A percentile compares a stretch with the other conserved stretches of the same genome.
phyloP scores from a whole-genome alignment of 1,284 basidiomycete species.

The Acaromyces ingoldii region DNA sequence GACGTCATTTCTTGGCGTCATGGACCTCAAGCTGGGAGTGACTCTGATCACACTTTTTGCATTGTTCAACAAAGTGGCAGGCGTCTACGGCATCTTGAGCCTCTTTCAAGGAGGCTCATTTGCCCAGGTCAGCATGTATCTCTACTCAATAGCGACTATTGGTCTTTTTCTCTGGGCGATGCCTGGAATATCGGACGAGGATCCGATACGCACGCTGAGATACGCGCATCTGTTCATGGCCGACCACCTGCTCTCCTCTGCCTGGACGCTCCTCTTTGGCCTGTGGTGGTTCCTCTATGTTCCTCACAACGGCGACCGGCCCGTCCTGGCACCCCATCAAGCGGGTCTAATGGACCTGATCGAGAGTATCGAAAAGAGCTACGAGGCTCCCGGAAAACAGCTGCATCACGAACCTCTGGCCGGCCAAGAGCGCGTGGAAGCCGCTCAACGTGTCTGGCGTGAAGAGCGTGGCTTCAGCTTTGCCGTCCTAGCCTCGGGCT shows the following conservation, averaged over 20 bases:
- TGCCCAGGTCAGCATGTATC: slow-evolving; percentile 72
- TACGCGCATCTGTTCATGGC: slow-evolving; percentile 88
- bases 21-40: slow-evolving; percentile 49
- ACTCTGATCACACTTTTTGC: slow-evolving; percentile 48
- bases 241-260: slow-evolving; percentile 86
- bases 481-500: slow-evolving; percentile 71
- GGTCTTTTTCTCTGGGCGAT: slow-evolving; percentile 81
- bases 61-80: slow-evolving; percentile 94
- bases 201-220: slow-evolving; percentile 59
- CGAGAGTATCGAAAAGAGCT: slow-evolving; percentile 44
- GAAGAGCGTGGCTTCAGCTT: slow-evolving; percentile 79
- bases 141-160: slow-evolving; percentile 82
- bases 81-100: slow-evolving; percentile 90
- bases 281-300: slow-evolving; percentile 2
- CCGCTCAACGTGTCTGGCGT: slow-evolving; percentile 64
- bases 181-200: slow-evolving; percentile 66
- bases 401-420: slow-evolving; percentile 42
- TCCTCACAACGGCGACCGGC: slow-evolving; percentile 11
- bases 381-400: slow-evolving; percentile 22
- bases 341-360: slow-evolving; percentile 48
- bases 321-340: slow-evolving; percentile 28
- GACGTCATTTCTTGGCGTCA: slow-evolving; percentile 44
- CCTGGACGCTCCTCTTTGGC: slow-evolving; percentile 80
- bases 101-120: slow-evolving; percentile 81
- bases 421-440: slow-evolving; percentile 53